phyloP scores from a whole-genome alignment of 768 basidiomycete genomes.

The Artomyces pyxidatus region DNA sequence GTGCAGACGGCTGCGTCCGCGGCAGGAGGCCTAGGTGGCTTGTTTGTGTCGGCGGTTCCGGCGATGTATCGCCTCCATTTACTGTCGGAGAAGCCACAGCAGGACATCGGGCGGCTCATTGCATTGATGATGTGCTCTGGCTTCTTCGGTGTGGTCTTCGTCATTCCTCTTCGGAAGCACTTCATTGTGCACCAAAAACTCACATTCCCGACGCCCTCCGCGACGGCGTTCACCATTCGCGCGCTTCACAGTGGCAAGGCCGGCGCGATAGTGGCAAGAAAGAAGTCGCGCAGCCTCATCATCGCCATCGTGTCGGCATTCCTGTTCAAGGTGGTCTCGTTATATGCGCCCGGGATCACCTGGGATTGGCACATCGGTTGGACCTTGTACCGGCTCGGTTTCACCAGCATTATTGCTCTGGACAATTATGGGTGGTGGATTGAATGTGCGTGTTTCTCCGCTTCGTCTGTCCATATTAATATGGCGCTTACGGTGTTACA shows the following conservation, averaged over 20 bases:
- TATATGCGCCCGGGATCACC: slow-evolving; percentile 43
- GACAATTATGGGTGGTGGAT: slow-evolving; percentile 53
- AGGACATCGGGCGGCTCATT: slow-evolving; percentile 50
- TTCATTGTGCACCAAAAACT: slow-evolving; percentile 57
- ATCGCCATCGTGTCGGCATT: slow-evolving; percentile 40
- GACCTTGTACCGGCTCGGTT: slow-evolving; percentile 50
- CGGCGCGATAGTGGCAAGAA: slow-evolving; percentile 42
- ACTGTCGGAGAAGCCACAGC: slow-evolving; percentile 33
- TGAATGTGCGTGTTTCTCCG: slow-evolving; percentile 31
- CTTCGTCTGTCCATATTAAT: neutral
- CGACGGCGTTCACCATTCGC: slow-evolving; percentile 57
- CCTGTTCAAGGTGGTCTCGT: slow-evolving; percentile 43
- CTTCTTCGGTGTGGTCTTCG: slow-evolving; percentile 62
- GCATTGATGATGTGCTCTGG: slow-evolving; percentile 44
- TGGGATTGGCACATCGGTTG: slow-evolving; percentile 60
- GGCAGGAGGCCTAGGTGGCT: slow-evolving; percentile 49
- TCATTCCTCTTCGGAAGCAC: slow-evolving; percentile 52
- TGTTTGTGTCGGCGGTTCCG: slow-evolving; percentile 52
- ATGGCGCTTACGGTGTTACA: neutral
- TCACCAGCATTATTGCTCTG: slow-evolving; percentile 47
- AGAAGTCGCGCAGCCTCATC: slow-evolving; percentile 46
- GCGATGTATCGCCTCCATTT: slow-evolving; percentile 53
- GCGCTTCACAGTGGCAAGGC: slow-evolving; percentile 45
- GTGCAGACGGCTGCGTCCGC: slow-evolving; percentile 55
- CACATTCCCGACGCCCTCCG: slow-evolving; percentile 58